Evolutionary conservation across 73 alveolate genomes (phyloP), one percentile per base, ranked within the genome.

Genomic region (Effrenium voratum): DNA sequence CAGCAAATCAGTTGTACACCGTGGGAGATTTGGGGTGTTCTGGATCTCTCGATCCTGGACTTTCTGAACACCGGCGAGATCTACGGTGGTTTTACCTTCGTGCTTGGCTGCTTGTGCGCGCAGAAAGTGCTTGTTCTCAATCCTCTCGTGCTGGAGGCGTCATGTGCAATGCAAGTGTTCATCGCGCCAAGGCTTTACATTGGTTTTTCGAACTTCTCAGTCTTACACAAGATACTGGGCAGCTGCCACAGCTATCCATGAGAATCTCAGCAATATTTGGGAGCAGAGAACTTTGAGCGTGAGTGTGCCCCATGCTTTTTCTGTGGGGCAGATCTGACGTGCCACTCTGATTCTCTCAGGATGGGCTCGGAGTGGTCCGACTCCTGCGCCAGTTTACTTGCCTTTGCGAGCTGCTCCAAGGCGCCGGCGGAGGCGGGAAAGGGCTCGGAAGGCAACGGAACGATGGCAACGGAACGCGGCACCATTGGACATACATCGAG

Each of bases 341-440:
- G n/a, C n/a, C n/a, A n/a, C n/a, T n/a, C n/a, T n/a, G n/a, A n/a
- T n/a, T n/a, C 32, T 19, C 66, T 38, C 41, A 45, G 60, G 88
- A 77, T 77, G 88, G 88, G 88, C 26, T 77, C 88, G 26, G 88
- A 77, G 88, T 77, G 88, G 88, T 77, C 88, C 28, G 88, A 77
- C 36, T 77, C 66, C 41, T 77, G 88, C 88, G 55, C 88, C 26
- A 43, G 66, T 40, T 38, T 77, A 60, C 36, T 77, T 43, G 88
- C 88, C 36, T 77, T 77, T 36, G 36, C 30, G 63, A 41, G 60
- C 55, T 41, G 55, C 63, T 77, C 88, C 41, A 77, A 77, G 36
- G 40, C 55, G 22, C 59, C 38, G 8, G 63, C 88, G 10, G 88
- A 77, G 88, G 88, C 36, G n/a, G n/a, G n/a, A n/a, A n/a, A n/a